A percentile compares a stretch with the other conserved stretches of the same genome.
Evolutionary conservation across 495 filamentous ascomycete genomes (phyloP).

Genomic region (Penicillium tannophilum): DNA sequence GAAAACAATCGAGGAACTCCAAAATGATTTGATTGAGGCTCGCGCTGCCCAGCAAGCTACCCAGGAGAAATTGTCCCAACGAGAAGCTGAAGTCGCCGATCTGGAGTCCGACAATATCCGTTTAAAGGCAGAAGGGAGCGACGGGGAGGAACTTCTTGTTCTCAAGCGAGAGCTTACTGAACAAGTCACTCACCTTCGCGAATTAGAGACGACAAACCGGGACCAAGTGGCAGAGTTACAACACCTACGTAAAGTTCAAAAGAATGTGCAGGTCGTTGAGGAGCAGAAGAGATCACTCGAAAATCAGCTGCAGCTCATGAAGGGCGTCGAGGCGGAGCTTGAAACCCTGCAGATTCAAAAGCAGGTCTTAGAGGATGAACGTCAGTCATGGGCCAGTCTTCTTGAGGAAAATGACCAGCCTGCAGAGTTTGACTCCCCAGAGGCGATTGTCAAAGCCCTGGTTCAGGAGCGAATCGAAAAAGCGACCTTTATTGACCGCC

Average conservation of each 20-base stretch:
- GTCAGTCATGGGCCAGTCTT: slow-evolving; percentile 82
- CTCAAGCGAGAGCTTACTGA: slow-evolving; percentile 86
- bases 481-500: slow-evolving; percentile 70
- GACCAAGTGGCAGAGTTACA: slow-evolving; percentile 81
- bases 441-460: slow-evolving; percentile 82
- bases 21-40: slow-evolving; percentile 67
- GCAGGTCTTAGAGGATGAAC: slow-evolving; percentile 86
- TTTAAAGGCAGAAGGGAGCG: slow-evolving; percentile 80
- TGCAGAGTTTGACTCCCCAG: slow-evolving; percentile 81
- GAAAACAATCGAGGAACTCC: slow-evolving; percentile 67
- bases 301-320: slow-evolving; percentile 72
- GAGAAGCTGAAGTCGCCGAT: slow-evolving; percentile 67
- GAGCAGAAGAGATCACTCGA: slow-evolving; percentile 91
- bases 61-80: slow-evolving; percentile 66
- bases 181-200: slow-evolving; percentile 85
- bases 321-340: slow-evolving; percentile 72
- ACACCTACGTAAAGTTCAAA: slow-evolving; percentile 73
- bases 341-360: slow-evolving; percentile 77
- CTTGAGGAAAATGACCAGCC: slow-evolving; percentile 66
- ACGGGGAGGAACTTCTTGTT: slow-evolving; percentile 77
- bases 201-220: slow-evolving; percentile 75
- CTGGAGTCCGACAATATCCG: slow-evolving; percentile 82
- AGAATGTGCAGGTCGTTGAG: slow-evolving; percentile 89
- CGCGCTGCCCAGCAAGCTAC: slow-evolving; percentile 61
- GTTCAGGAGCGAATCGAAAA: slow-evolving; percentile 80